These are phyloP conservation scores for Fusarium irregulare DNA, from an alignment of 2,329 filamentous ascomycete species.

Conservation along the genomic window DNA sequence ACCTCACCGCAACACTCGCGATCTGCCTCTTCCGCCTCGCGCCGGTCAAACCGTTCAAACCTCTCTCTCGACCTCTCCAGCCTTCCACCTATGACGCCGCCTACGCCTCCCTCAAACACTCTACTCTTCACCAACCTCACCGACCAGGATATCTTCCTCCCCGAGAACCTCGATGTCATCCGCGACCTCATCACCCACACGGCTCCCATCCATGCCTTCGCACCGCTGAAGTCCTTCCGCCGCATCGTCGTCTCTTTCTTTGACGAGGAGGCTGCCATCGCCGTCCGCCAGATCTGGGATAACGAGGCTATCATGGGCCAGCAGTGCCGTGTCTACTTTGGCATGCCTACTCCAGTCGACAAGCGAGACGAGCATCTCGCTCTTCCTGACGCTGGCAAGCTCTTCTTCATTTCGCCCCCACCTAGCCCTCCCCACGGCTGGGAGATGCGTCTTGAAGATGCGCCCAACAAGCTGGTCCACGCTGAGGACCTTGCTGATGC, in stretches of 20 bases:
- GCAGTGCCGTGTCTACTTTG: slow-evolving; percentile 76
- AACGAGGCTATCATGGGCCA: slow-evolving; percentile 78
- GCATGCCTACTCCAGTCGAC: slow-evolving; percentile 69
- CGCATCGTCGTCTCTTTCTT: slow-evolving; percentile 85
- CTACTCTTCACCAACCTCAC: slow-evolving; percentile 85
- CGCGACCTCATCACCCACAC: slow-evolving; percentile 75
- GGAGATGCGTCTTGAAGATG: slow-evolving; percentile 75
- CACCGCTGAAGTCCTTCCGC: slow-evolving; percentile 83
- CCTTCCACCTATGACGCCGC: slow-evolving; percentile 75
- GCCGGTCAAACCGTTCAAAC: slow-evolving; percentile 59
- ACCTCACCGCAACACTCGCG: slow-evolving; percentile 53
- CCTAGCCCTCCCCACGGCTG: slow-evolving; percentile 76
- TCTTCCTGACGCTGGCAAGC: slow-evolving; percentile 76
- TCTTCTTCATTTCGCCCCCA: slow-evolving; percentile 79
- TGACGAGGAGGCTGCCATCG: slow-evolving; percentile 74
- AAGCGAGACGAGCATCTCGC: slow-evolving; percentile 68
- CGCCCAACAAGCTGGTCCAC: slow-evolving; percentile 76
- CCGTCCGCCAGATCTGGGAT: slow-evolving; percentile 78
- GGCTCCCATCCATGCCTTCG: slow-evolving; percentile 81
- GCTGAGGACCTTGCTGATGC: slow-evolving; percentile 76
- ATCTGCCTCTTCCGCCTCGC: slow-evolving; percentile 60
- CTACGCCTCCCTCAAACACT: slow-evolving; percentile 84
- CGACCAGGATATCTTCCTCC: slow-evolving; percentile 77
- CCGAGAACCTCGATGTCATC: slow-evolving; percentile 79
- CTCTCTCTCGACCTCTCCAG: slow-evolving; percentile 80